Evolutionary conservation across 2,329 filamentous ascomycete genomes (phyloP).

Genomic region (Raffaelea arxii): DNA sequence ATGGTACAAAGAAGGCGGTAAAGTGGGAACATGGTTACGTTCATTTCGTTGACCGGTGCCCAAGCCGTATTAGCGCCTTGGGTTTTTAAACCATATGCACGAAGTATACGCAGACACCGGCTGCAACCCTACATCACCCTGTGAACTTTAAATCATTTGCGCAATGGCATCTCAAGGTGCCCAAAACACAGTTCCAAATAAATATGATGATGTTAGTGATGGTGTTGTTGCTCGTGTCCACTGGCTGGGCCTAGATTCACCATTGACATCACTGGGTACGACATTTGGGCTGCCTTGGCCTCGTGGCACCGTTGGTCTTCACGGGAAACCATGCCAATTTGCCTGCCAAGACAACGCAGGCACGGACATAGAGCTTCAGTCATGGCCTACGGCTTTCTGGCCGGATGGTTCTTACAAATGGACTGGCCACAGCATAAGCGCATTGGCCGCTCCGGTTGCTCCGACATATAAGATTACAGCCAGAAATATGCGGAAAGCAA

Average conservation of each 20-base stretch:
- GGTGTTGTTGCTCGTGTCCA: background rate
- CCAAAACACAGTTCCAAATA: too few relatives aligned
- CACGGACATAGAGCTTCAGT: constrained; percentile 26
- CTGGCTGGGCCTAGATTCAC: background rate
- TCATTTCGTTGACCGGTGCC: too few relatives aligned
- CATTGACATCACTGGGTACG: background rate
- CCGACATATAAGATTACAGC: constrained; percentile 17
- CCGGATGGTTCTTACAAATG: constrained; percentile 52
- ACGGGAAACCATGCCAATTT: background rate
- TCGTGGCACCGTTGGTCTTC: constrained; percentile 1
- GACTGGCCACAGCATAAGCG: constrained; percentile 46
- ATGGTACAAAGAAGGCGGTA: too few relatives aligned
- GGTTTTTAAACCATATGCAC: too few relatives aligned
- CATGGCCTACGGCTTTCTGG: constrained; percentile 51
- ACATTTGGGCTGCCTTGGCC: constrained; percentile 6
- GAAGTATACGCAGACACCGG: too few relatives aligned
- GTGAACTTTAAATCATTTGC: too few relatives aligned
- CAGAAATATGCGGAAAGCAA: constrained; percentile 9
- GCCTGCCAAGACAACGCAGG: background rate
- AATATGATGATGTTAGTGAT: too few relatives aligned
- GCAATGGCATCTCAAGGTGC: too few relatives aligned
- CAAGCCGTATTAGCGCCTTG: too few relatives aligned
- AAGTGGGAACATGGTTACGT: too few relatives aligned
- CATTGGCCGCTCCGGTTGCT: background rate
- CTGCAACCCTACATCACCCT: too few relatives aligned